Evolutionary conservation across 257 asterid species (phyloP).

Genomic region (Linderniella brevidens): DNA sequence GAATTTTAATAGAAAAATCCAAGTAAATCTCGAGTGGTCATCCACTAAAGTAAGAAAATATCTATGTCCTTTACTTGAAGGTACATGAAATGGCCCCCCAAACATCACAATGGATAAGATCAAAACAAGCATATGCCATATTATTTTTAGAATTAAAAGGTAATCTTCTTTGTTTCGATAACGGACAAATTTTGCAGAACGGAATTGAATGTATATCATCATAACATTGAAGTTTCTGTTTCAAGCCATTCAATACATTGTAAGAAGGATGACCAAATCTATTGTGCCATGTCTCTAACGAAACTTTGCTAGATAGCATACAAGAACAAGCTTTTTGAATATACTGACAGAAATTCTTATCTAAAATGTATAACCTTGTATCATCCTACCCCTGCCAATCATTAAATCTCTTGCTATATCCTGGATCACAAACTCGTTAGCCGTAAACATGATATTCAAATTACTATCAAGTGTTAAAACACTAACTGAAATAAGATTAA

Average conservation of each 20-base stretch:
- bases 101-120: slow-evolving; percentile 1
- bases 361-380: neutral
- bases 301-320: neutral
- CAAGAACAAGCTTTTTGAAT: neutral
- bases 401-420: neutral
- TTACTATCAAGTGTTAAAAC: neutral
- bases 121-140: neutral
- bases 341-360: neutral
- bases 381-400: neutral
- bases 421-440: neutral
- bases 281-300: neutral
- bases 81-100: neutral
- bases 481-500: neutral
- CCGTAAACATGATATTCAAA: neutral
- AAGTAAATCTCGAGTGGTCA: neutral
- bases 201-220: neutral
- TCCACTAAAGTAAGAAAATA: slow-evolving; percentile 1
- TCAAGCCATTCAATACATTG: neutral
- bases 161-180: neutral
- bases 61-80: neutral
- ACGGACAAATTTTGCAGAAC: neutral
- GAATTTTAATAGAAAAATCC: neutral
- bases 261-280: neutral
- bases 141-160: neutral
- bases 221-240: neutral